These are phyloP conservation scores for Colletotrichum tabaci DNA, from an alignment of 2,329 filamentous ascomycete genomes.

Conservation along the genomic window DNA sequence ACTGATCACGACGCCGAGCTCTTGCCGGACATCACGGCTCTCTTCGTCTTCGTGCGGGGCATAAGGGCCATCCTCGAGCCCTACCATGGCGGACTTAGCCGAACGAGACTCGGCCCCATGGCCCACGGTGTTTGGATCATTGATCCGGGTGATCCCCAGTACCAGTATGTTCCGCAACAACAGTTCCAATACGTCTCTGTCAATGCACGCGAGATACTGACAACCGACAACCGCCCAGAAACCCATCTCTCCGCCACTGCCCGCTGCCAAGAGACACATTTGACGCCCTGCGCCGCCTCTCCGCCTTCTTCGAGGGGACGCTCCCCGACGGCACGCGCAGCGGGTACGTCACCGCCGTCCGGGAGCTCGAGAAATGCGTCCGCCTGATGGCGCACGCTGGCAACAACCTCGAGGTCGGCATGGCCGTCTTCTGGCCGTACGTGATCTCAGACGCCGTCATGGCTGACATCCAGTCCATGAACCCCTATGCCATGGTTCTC, in stretches of 20 bases:
- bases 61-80: constrained; percentile 19
- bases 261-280: constrained; percentile 22
- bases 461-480: constrained; percentile 46
- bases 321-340: constrained; percentile 30
- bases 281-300: constrained; percentile 18
- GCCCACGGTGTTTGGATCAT: constrained; percentile 14
- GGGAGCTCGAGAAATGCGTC: constrained; percentile 41
- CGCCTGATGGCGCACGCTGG: constrained; percentile 46
- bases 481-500: constrained; percentile 47
- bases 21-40: constrained; percentile 3
- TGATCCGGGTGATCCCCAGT: constrained; percentile 1
- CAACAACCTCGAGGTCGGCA: constrained; percentile 45
- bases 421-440: constrained; percentile 48
- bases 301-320: background rate
- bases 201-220: background rate
- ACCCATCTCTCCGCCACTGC: constrained; percentile 14
- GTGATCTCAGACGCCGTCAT: constrained; percentile 46
- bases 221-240: background rate
- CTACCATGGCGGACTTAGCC: background rate
- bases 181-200: background rate
- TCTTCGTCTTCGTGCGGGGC: constrained; percentile 36
- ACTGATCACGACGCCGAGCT: background rate
- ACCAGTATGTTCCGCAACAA: constrained; percentile 1
- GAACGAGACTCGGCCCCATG: constrained; percentile 19
- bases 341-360: constrained; percentile 45